Evolutionary conservation across 306 rosid genomes (phyloP), one percentile per base, ranked within the genome.

Genomic region (Carpinus fangiana): DNA sequence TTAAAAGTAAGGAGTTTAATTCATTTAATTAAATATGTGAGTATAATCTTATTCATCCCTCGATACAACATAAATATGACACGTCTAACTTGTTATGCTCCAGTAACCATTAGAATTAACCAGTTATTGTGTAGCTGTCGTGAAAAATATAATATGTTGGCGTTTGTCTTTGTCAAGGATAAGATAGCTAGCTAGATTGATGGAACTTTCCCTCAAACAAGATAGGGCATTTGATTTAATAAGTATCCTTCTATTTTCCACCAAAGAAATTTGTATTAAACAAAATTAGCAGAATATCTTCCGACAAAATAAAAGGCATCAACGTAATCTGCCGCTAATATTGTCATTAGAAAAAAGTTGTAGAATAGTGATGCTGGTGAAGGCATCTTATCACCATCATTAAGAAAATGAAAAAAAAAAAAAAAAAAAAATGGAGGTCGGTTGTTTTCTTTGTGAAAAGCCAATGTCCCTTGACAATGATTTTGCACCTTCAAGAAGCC

Each of bases 381-480:
- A 66, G 51, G 72, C 18, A 66, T 66, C 23, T 64, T 9, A 43
- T 66, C 14, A 65, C 26, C 51, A 41, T 66, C 48, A 41, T 38
- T n/a, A 18, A 66, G 48, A 66, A 66, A 41, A 21, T 17, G 50
- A 20, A 66, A 66, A 14, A 16, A 38, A 38, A 4, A 41, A 18
- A 9, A 2, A n/a, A 31, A 23, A 23, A 18, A 10, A 2, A n/a
- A 31, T 8, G 47, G 46, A 28, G 1, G 14, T 18, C 47, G 21
- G 51, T 34, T 64, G 70, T 34, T 64, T 64, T 64, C 47, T 34
- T 64, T 64, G 46, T 16, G 70, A 64, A 64, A 64, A 64, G 70
- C 23, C 34, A 31, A 31, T 16, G 70, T 36, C 20, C 21, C 41
- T 64, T 81, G 88, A 85, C 79, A 76, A 69, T 80, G 87, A 82